phyloP scores from a whole-genome alignment of 495 filamentous ascomycete genomes.

The Hyaloscypha bicolor region DNA sequence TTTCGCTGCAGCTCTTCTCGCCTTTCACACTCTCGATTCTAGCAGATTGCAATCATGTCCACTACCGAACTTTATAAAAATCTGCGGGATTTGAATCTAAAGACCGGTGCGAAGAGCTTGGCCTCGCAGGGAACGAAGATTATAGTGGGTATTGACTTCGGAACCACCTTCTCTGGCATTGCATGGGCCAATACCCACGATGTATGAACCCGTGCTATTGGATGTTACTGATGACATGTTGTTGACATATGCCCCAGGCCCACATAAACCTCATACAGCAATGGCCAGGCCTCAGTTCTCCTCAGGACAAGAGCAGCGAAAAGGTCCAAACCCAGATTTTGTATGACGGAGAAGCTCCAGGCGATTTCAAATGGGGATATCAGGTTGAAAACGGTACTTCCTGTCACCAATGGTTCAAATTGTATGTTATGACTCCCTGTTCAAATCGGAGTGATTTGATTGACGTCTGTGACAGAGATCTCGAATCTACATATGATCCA shows the following conservation, averaged over 20 bases:
- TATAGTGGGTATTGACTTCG: constrained; percentile 50
- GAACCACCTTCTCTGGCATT: constrained; percentile 44
- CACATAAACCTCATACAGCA: constrained; percentile 35
- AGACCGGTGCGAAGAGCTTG: no score
- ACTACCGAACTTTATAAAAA: no score
- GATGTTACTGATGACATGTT: no score
- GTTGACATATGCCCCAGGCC: constrained; percentile 16
- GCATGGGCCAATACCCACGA: constrained; percentile 36
- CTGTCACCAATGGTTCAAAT: constrained; percentile 42
- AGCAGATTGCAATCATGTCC: no score
- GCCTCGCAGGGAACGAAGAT: constrained; percentile 25
- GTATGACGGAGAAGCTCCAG: constrained; percentile 34
- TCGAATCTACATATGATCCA: constrained; percentile 23
- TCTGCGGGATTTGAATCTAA: constrained; percentile 27
- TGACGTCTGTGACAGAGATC: constrained; percentile 15
- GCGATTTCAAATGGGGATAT: constrained; percentile 46
- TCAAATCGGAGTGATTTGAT: not conserved
- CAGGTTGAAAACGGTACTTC: constrained; percentile 35
- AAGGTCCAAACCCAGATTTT: constrained; percentile 53
- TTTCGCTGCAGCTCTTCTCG: no score
- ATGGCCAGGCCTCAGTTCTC: constrained; percentile 38
- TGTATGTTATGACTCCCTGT: constrained; percentile 23
- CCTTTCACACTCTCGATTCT: no score
- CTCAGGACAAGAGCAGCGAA: constrained; percentile 38
- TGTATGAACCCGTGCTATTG: constrained; percentile 24